Base-by-base conservation (phyloP, 164 flowering plant genomes). In the Saururus chinensis region DNA sequence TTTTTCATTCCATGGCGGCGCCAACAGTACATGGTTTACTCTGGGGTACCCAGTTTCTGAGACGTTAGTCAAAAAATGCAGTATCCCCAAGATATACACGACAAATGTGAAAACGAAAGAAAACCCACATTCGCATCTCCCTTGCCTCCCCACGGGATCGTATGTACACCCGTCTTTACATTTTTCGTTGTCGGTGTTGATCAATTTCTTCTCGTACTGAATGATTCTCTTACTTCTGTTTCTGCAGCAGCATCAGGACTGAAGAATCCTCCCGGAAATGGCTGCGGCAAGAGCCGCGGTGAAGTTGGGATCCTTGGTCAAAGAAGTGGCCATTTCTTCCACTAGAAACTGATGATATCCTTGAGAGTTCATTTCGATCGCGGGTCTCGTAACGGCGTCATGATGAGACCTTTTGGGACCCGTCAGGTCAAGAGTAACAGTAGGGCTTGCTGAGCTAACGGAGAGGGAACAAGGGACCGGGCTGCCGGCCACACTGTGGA, bases 241-340 rank as follows among this genome's bases (percentile, higher is more conserved):
- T 30, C 37, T 6, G 6, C 6, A 30, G 37, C 4, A 30, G 37
- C 6, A 30, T 30, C 37, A 45, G 17, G 49, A 45, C 19, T 57
- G 63, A 20, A 64, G 59, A 52, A 69, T 12, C 37, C 73, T 63
- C 1, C 75, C 64, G 17, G 81, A 72, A 62, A 82, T 73, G 22
- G 81, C 81, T 1, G 77, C 71, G 17, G 84, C 84, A 22, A 82
- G 60, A 17, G 77, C 74, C 42, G 64, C 55, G 0, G 73, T 76
- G 70, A 82, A 82, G 20, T 61, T 69, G 2, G 76, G 82, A 65
- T 82, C 84, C 60, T 64, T 74, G 0, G 75, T 70, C 49, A 82
- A 62, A 25, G 60, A 77, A 0, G 76, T 69, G 35, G 77, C 67
- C 40, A 69, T 76, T 57, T 64, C 70, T 19, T 80, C 81, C 56